A percentile compares a stretch with the other conserved stretches of the same genome.
These are phyloP conservation scores for Zopfia rhizophila DNA, from an alignment of 2,329 filamentous ascomycete species.

Conservation along the genomic window DNA sequence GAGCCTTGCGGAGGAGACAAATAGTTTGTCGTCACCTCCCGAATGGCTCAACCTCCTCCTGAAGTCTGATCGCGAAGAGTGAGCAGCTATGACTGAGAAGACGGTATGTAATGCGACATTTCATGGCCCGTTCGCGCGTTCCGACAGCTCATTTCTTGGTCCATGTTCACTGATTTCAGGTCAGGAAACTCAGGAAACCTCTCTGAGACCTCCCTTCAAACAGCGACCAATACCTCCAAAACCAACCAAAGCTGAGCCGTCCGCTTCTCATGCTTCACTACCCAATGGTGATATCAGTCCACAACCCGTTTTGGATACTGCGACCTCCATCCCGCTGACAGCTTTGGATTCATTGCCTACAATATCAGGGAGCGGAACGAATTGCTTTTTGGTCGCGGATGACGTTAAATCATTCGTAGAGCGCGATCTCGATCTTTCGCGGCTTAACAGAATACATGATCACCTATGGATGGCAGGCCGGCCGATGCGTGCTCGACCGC, in stretches of 20 bases:
- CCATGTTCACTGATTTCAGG: no score
- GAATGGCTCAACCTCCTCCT: no score
- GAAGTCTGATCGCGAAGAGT: background rate
- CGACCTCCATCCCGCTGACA: slow-evolving; percentile 27
- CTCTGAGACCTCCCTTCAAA: slow-evolving; percentile 36
- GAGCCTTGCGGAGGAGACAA: background rate
- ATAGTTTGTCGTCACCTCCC: no score
- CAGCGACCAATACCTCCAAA: slow-evolving; percentile 31
- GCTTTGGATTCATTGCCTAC: slow-evolving; percentile 46
- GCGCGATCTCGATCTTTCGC: slow-evolving; percentile 40
- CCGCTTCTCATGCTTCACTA: slow-evolving; percentile 21
- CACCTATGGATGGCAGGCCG: slow-evolving; percentile 51
- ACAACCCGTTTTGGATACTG: slow-evolving; percentile 34
- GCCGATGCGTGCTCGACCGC: slow-evolving; percentile 46
- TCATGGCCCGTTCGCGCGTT: background rate
- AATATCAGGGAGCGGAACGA: slow-evolving; percentile 33
- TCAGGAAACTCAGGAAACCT: no score
- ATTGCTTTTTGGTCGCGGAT: slow-evolving; percentile 34
- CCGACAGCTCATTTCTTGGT: no score
- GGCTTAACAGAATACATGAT: slow-evolving; percentile 46
- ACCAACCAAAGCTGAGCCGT: slow-evolving; percentile 1
- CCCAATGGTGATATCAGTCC: slow-evolving; percentile 14
- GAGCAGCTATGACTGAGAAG: slow-evolving; percentile 15
- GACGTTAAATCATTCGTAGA: slow-evolving; percentile 39
- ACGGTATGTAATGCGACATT: slow-evolving; percentile 11